phyloP scores from a whole-genome alignment of 345 rosid genomes.

The Chamaenerion angustifolium region DNA sequence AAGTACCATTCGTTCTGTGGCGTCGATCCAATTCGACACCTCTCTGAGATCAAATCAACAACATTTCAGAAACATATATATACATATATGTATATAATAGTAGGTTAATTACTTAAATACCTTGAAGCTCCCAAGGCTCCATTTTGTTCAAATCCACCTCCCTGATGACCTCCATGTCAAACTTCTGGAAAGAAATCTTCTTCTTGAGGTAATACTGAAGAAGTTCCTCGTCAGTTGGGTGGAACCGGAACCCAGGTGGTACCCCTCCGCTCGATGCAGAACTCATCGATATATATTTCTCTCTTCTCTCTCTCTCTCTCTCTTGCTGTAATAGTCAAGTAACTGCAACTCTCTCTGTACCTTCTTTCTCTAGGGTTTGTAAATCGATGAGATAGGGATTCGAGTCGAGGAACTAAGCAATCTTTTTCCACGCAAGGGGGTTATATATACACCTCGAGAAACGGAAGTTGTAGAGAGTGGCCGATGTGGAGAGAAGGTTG shows the following conservation, averaged over 20 bases:
- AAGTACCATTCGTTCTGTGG: constrained; percentile 96
- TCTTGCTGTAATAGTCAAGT: neutral
- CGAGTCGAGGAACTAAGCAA: too few species aligned
- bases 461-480: too few species aligned
- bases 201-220: constrained; percentile 88
- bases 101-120: constrained; percentile 15
- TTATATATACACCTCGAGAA: too few species aligned
- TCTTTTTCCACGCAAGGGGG: too few species aligned
- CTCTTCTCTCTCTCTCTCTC: neutral
- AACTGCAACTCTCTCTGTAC: too few species aligned
- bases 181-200: constrained; percentile 80
- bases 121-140: constrained; percentile 98
- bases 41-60: constrained; percentile 23
- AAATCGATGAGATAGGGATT: too few species aligned
- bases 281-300: neutral
- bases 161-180: constrained; percentile 91
- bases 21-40: constrained; percentile 80
- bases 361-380: too few species aligned
- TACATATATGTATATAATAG: too few species aligned
- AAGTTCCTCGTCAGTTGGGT: constrained; percentile 90
- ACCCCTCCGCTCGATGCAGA: constrained; percentile 59
- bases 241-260: constrained; percentile 97
- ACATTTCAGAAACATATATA: too few species aligned
- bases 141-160: constrained; percentile 93
- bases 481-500: too few species aligned